Base-by-base conservation (phyloP, 1,284 basidiomycete species). In the Tilletia setariae region DNA sequence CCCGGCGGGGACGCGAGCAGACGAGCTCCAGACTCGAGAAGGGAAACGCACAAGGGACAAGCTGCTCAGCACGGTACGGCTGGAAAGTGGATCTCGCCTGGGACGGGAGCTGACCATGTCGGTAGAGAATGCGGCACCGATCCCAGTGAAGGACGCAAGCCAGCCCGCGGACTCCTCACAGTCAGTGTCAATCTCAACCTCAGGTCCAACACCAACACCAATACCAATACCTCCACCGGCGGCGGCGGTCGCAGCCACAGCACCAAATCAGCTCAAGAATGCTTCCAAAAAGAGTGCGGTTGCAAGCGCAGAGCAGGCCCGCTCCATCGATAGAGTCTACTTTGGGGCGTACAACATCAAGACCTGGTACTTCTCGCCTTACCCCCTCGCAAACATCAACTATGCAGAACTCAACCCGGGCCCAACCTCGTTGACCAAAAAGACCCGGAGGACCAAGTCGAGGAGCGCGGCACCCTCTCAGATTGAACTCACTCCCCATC, bases 301-400 rank as follows among this genome's bases (percentile, higher is more conserved):
- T 30, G 56, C 56, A 28, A 53, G 51, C 15, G 51, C 51, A 28
- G 51, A 28, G 28, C 23, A 61, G 30, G 23, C 56, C 28, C 56
- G 56, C 56, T 61, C 56, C 56, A 61, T 61, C 56, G 28, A 43
- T 56, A 74, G 79, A 15, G 81, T 82, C 47, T 67, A 78, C 44
- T 82, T 79, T 67, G 81, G 80, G 51, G 72, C 67, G 25, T 80
- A 77, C 62, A 78, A 80, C 43, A 83, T 83, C 67, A 79, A 77
- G 67, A 74, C 81, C 2, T 83, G 82, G 82, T 83, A 82, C 70
- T 68, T 76, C 47, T 80, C 78, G 40, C 82, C 82, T 0, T 83
- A 82, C 68, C 79, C 79, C 11, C 71, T 82, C 21, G 74, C 80
- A 7, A 72, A 78, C 35, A 32, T 63, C 25, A 66, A 72, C 49